These are phyloP conservation scores for Beta lomatogona DNA, from an alignment of 179 eudicot genomes.

Conservation along the genomic window DNA sequence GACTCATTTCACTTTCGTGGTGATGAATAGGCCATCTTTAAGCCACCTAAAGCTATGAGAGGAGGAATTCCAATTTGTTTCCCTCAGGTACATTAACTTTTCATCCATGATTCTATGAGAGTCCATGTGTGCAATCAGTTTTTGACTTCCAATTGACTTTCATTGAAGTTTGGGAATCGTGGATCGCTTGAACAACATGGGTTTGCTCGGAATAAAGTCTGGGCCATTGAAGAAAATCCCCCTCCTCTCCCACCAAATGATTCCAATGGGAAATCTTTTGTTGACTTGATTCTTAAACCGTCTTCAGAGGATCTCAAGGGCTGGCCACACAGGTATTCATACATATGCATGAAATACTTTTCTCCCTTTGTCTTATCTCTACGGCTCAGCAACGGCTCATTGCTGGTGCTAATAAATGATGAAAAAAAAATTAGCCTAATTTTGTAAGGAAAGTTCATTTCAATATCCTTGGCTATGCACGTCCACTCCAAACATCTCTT, in stretches of 20 bases:
- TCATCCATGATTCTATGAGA: not conserved
- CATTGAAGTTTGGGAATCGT: slow-evolving; percentile 70
- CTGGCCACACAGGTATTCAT: slow-evolving; percentile 79
- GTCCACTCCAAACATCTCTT: too few relatives aligned
- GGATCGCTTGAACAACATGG: slow-evolving; percentile 84
- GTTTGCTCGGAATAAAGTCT: slow-evolving; percentile 72
- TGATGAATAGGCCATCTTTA: slow-evolving; percentile 62
- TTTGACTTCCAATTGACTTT: slow-evolving; percentile 15
- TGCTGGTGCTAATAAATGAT: too few relatives aligned
- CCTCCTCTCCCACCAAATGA: slow-evolving; percentile 60
- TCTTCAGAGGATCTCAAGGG: slow-evolving; percentile 72
- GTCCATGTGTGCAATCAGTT: slow-evolving; percentile 7
- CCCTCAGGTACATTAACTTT: slow-evolving; percentile 65
- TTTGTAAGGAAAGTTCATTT: too few relatives aligned
- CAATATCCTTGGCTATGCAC: too few relatives aligned
- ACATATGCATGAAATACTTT: not conserved
- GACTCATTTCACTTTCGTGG: slow-evolving; percentile 6
- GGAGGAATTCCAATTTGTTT: slow-evolving; percentile 93
- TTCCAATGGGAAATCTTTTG: slow-evolving; percentile 61
- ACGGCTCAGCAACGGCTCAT: too few relatives aligned
- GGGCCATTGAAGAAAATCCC: slow-evolving; percentile 72
- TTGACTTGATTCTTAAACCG: slow-evolving; percentile 81
- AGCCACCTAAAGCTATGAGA: slow-evolving; percentile 77
- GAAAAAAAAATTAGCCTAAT: too few relatives aligned
- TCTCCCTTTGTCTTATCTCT: not conserved